Conservation (phyloP, 192 early-diverging fungal genomes). For the Linnemannia zychae region DNA sequence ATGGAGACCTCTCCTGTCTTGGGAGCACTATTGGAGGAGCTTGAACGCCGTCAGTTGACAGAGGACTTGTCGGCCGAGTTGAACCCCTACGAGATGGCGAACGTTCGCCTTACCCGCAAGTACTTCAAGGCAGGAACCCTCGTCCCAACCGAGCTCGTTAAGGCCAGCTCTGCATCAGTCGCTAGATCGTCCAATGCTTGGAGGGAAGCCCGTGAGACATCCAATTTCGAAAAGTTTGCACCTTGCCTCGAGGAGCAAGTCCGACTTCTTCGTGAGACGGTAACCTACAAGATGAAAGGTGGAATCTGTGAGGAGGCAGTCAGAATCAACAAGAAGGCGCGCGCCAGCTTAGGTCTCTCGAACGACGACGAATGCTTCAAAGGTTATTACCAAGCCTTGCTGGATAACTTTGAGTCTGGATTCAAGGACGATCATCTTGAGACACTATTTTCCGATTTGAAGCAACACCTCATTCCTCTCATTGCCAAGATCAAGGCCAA, state of each 20-base stretch:
- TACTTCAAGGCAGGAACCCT: slow-evolving; percentile 27
- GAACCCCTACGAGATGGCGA: slow-evolving; percentile 47
- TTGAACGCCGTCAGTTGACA: slow-evolving; percentile 12
- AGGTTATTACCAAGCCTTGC: slow-evolving; percentile 52
- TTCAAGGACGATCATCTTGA: slow-evolving; percentile 55
- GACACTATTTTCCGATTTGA: slow-evolving; percentile 45
- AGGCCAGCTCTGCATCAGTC: too few species aligned
- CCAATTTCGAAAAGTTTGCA: slow-evolving; percentile 47
- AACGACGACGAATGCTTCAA: slow-evolving; percentile 46
- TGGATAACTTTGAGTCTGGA: slow-evolving; percentile 52
- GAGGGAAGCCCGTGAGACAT: slow-evolving; percentile 51
- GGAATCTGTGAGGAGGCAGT: slow-evolving; percentile 46
- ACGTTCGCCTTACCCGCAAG: slow-evolving; percentile 32
- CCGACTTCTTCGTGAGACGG: slow-evolving; percentile 35
- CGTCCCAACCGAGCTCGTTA: slow-evolving; percentile 1
- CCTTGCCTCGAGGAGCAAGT: slow-evolving; percentile 52
- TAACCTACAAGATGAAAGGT: slow-evolving; percentile 27
- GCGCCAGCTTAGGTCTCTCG: slow-evolving; percentile 30
- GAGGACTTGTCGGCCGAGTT: slow-evolving; percentile 34
- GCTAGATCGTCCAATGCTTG: slow-evolving; percentile 21
- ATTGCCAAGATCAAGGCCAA: slow-evolving; percentile 57
- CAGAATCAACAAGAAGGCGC: slow-evolving; percentile 52
- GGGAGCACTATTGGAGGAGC: slow-evolving; percentile 45
- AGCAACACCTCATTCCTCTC: slow-evolving; percentile 52
- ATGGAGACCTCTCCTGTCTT: slow-evolving; percentile 31